Evolutionary conservation across 2,329 filamentous ascomycete genomes (phyloP).

Genomic region (Phaeoacremonium minimum): DNA sequence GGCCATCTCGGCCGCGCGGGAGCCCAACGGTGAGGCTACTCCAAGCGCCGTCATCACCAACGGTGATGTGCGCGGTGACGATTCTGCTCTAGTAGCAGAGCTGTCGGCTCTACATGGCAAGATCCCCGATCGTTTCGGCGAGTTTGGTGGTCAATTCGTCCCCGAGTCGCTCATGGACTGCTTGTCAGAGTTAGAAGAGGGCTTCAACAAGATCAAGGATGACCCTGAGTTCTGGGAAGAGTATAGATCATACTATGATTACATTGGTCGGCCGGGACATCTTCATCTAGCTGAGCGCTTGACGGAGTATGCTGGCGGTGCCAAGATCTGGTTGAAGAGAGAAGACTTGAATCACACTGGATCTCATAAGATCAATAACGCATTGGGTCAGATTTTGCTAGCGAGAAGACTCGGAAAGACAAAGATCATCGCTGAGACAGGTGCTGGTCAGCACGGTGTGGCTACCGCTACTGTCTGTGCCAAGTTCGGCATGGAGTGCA

Average conservation of each 20-base stretch:
- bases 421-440: conserved; percentile 96
- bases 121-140: conserved; percentile 83
- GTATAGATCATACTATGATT: conserved; percentile 91
- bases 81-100: conserved; percentile 63
- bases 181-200: conserved; percentile 80
- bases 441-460: conserved; percentile 95
- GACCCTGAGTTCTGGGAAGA: conserved; percentile 96
- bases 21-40: conserved; percentile 57
- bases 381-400: conserved; percentile 85
- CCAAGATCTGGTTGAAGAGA: conserved; percentile 96
- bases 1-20: conserved; percentile 56
- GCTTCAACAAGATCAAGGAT: conserved; percentile 82
- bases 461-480: conserved; percentile 96
- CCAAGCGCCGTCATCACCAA: conserved; percentile 64
- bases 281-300: conserved; percentile 85
- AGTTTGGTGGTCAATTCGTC: conserved; percentile 96
- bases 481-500: conserved; percentile 97
- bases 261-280: conserved; percentile 92
- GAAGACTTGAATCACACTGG: conserved; percentile 98
- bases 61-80: conserved; percentile 42
- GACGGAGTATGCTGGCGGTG: conserved; percentile 84
- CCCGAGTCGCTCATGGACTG: conserved; percentile 98
- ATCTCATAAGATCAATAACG: conserved; percentile 99
- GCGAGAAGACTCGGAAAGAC: conserved; percentile 87
- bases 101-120: conserved; percentile 76